A percentile compares a stretch with the other conserved stretches of the same genome.
These are phyloP conservation scores for Citrus sinensis DNA, from an alignment of 345 rosid species.

Conservation along the genomic window DVS_A1.0 CM039167.1:11119001-11119500, in stretches of 20 bases:
- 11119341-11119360: slow-evolving; percentile 42
- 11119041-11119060: slow-evolving; percentile 84
- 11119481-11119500: neutral
- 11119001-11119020: slow-evolving; percentile 94
- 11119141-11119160: slow-evolving; percentile 84
- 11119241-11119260: slow-evolving; percentile 62
- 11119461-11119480: neutral
- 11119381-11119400: neutral
- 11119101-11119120: slow-evolving; percentile 15
- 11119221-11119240: slow-evolving; percentile 50
- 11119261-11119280: slow-evolving; percentile 75
- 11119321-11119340: slow-evolving; percentile 69
- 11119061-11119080: slow-evolving; percentile 42
- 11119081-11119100: slow-evolving; percentile 10
- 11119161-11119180: slow-evolving; percentile 99
- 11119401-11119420: neutral
- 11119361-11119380: slow-evolving; percentile 43
- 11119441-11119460: neutral
- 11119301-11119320: slow-evolving; percentile 38
- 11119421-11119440: neutral
- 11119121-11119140: slow-evolving; percentile 3
- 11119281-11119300: slow-evolving; percentile 40
- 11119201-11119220: slow-evolving; percentile 41
- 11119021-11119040: slow-evolving; percentile 95
- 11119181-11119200: slow-evolving; percentile 73